Evolutionary conservation across 2,329 filamentous ascomycete genomes (phyloP).

Genomic region (Pestalotiopsis sp.): DNA sequence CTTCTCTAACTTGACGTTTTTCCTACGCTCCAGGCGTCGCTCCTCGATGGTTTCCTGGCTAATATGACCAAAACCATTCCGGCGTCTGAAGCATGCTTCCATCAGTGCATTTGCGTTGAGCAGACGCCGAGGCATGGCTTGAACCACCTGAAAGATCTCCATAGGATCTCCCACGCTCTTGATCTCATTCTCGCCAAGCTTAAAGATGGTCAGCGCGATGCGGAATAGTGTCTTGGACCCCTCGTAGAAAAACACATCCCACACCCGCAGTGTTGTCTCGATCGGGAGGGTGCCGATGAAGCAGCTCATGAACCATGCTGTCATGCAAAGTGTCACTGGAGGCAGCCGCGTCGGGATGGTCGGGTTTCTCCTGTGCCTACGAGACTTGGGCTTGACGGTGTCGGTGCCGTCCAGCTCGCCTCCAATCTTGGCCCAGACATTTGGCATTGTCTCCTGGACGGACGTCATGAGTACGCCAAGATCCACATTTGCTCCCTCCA

Average conservation of each 20-base stretch:
- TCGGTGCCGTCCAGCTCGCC: constrained; percentile 66
- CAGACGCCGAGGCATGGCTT: constrained; percentile 79
- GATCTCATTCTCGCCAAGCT: constrained; percentile 81
- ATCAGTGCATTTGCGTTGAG: constrained; percentile 82
- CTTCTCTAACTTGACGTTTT: constrained; percentile 48
- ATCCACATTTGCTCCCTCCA: constrained; percentile 92
- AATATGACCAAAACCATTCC: constrained; percentile 79
- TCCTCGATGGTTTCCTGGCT: constrained; percentile 82
- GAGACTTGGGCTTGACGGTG: constrained; percentile 38
- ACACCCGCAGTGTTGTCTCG: constrained; percentile 88
- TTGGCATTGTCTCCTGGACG: constrained; percentile 79
- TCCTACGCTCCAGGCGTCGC: constrained; percentile 69
- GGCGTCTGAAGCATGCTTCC: constrained; percentile 79
- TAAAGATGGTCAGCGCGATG: constrained; percentile 89
- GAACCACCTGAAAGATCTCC: constrained; percentile 95
- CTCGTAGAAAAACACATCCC: constrained; percentile 96
- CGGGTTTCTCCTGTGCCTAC: constrained; percentile 40
- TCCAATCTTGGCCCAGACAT: constrained; percentile 86
- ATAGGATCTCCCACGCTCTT: constrained; percentile 80
- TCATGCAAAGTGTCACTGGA: constrained; percentile 89
- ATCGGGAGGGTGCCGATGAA: constrained; percentile 93
- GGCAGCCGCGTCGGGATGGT: constrained; percentile 64
- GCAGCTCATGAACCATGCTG: constrained; percentile 97
- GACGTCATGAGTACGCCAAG: constrained; percentile 90
- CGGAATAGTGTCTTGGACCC: constrained; percentile 93